phyloP scores from a whole-genome alignment of 1,284 basidiomycete species.

The Fomitopsis palustris region DNA sequence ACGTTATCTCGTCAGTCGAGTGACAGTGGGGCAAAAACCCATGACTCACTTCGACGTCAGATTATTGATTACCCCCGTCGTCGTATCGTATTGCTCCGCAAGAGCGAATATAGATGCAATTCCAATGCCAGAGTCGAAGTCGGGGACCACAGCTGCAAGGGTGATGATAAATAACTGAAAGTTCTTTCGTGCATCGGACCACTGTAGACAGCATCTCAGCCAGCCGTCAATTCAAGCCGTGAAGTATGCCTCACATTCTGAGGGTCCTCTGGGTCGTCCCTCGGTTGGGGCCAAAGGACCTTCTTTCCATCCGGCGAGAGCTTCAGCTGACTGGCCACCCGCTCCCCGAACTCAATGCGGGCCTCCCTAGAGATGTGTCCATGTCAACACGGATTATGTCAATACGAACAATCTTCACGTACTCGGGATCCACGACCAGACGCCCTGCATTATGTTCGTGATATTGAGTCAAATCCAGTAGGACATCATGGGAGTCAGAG shows the following conservation, averaged over 20 bases:
- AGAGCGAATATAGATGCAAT: constrained; percentile 60
- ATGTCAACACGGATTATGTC: neutral
- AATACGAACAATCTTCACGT: constrained; percentile 1
- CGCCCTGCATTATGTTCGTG: constrained; percentile 58
- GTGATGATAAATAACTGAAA: constrained; percentile 58
- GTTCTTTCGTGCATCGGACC: constrained; percentile 44
- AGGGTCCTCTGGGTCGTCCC: constrained; percentile 60
- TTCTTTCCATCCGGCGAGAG: constrained; percentile 44
- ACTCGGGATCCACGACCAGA: constrained; percentile 60
- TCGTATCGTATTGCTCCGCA: constrained; percentile 56
- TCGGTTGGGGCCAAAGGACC: constrained; percentile 60
- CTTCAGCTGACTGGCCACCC: constrained; percentile 45
- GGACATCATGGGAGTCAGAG: constrained; percentile 8
- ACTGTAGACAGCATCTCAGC: constrained; percentile 31
- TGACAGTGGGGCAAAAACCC: neutral
- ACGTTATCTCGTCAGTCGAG: neutral
- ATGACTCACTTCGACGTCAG: constrained; percentile 54
- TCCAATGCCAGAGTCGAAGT: constrained; percentile 69
- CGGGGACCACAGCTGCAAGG: constrained; percentile 63
- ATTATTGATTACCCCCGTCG: constrained; percentile 57
- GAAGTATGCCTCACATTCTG: constrained; percentile 47
- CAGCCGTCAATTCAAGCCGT: neutral
- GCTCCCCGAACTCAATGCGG: constrained; percentile 47
- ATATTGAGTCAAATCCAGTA: constrained; percentile 40
- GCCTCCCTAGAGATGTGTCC: constrained; percentile 41